Evolutionary conservation across 2,329 filamentous ascomycete species (phyloP).

Genomic region (Cordyceps javanica): DNA sequence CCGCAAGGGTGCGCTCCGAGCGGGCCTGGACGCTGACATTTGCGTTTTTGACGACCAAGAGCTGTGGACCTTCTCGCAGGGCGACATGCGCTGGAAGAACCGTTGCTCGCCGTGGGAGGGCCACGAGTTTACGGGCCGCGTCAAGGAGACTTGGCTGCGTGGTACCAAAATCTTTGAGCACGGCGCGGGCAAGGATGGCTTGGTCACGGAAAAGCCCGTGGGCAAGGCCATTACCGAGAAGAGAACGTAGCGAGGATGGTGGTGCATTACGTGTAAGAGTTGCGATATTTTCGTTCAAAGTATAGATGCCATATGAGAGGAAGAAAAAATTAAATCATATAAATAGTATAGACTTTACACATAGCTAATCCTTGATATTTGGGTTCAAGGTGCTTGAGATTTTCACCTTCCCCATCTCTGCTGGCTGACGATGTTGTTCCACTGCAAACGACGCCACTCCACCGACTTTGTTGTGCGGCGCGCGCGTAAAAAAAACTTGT

Average conservation of each 20-base stretch:
- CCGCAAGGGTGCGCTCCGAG: slow-evolving; percentile 69
- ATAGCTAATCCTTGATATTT: no score
- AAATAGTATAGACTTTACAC: neutral
- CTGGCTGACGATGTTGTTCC: neutral
- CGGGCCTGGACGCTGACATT: slow-evolving; percentile 83
- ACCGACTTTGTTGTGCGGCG: neutral
- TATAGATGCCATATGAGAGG: neutral
- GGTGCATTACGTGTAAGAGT: slow-evolving; percentile 6
- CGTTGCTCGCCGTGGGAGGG: slow-evolving; percentile 88
- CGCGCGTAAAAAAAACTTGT: neutral
- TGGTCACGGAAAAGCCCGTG: slow-evolving; percentile 41
- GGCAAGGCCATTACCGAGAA: slow-evolving; percentile 57
- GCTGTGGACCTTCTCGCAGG: slow-evolving; percentile 65
- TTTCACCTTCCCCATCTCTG: neutral
- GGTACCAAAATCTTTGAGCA: slow-evolving; percentile 69
- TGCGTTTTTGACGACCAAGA: slow-evolving; percentile 86
- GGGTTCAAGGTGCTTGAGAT: no score
- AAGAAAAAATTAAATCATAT: neutral
- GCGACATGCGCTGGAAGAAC: slow-evolving; percentile 91
- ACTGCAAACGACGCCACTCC: neutral
- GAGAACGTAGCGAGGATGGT: slow-evolving; percentile 28
- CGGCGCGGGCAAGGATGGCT: slow-evolving; percentile 45
- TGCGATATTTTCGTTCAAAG: neutral
- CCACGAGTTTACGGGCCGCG: slow-evolving; percentile 68
- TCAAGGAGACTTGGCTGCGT: slow-evolving; percentile 79